A percentile compares a stretch with the other conserved stretches of the same genome.
phyloP scores from a whole-genome alignment of 306 rosid species.

The Pyrus pyrifolia region DNA sequence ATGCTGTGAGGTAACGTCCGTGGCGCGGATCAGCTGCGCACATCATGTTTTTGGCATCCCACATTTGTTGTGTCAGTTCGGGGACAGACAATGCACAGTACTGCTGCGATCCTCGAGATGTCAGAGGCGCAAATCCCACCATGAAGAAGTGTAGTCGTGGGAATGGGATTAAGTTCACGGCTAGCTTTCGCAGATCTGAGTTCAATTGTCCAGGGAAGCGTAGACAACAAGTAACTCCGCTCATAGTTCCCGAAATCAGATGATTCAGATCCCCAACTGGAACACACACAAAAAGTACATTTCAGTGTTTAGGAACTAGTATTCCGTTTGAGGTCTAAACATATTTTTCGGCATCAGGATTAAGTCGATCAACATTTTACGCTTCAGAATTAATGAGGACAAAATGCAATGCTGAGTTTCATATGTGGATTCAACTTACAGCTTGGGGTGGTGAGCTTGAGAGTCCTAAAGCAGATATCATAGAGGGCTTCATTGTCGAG shows the following conservation, averaged over 20 bases:
- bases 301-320: not conserved
- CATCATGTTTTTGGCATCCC: conserved; percentile 79
- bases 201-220: conserved; percentile 79
- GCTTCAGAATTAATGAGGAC: not conserved
- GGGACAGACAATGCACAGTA: conserved; percentile 52
- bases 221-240: conserved; percentile 80
- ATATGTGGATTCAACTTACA: conserved; percentile 26
- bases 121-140: conserved; percentile 74
- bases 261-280: conserved; percentile 81
- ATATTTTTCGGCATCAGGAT: not conserved
- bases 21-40: conserved; percentile 66
- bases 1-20: conserved; percentile 70
- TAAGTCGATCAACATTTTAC: not conserved
- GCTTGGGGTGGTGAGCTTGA: conserved; percentile 54
- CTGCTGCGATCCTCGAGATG: conserved; percentile 58
- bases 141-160: conserved; percentile 78
- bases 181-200: conserved; percentile 65
- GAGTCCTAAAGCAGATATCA: conserved; percentile 48
- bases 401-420: not conserved
- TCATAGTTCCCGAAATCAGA: conserved; percentile 75
- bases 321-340: not conserved
- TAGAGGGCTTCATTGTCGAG: conserved; percentile 54
- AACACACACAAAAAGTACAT: not conserved
- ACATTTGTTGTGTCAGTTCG: conserved; percentile 80
- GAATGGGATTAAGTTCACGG: conserved; percentile 74